Evolutionary conservation across 179 eudicot species (phyloP), one percentile per base, ranked within the genome.

Genomic region (Spergularia azorica): DNA sequence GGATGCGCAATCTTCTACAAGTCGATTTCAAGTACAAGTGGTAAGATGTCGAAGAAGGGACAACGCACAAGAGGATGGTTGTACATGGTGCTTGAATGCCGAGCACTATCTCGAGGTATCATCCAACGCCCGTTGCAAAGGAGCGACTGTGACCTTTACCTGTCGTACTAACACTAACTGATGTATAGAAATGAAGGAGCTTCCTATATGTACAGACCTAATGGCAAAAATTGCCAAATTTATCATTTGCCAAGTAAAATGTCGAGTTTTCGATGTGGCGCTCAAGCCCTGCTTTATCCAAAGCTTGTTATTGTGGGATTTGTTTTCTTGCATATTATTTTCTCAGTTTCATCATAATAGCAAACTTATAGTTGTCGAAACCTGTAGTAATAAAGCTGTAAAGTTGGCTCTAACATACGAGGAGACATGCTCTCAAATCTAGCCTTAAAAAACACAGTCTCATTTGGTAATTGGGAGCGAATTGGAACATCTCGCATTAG

Each of bases 1-100:
- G 91, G 84, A 96, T 96, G 99, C 98, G 99, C 17, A 92, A 94
- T 74, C 79, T 94, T 58, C 80, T 96, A 79, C 99, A 94, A 70
- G 99, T 96, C 38, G 81, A 89, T 75, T 92, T 96, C 91, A 90
- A 86, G 46, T 92, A 83, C 83, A 80, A 80, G 76, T 26, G 82
- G 58, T 86, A 26, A 63, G 41, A 71, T 71, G 61, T 74, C 70
- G 20, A 46, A 61, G 48, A 66, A 55, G 17, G 20, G 55, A 57
- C 46, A n/a, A 13, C 17, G 59, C 38, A 56, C 65, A 21, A 74
- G 26, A 63, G 20, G 20, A 61, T 17, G 39, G 32, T 18, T 46
- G 46, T 41, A 50, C 55, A 43, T 41, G 14, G 58, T 64, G 8
- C 54, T 67, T 18, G 2, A 56, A 48, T 39, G 43, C 17, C 32